Conservation (phyloP, 164 flowering plant genomes). For the Hamamelis virginiana region DNA sequence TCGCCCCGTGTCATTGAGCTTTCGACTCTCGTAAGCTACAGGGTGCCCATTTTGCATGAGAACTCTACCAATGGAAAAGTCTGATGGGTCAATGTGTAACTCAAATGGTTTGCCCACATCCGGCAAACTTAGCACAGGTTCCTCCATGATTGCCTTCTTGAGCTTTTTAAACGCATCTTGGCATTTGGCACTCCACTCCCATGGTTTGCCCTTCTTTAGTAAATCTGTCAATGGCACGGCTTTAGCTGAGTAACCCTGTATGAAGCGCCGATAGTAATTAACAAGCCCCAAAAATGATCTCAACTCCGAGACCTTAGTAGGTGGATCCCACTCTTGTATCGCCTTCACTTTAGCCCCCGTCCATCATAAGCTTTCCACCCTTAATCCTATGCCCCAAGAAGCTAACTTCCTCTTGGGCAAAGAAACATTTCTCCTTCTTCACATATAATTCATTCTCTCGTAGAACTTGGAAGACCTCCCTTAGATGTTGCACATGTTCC, state of each 20-base stretch:
- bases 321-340: not conserved
- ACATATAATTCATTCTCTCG: not conserved
- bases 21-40: not conserved
- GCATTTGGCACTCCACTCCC: not conserved
- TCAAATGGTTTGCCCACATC: slow-evolving; percentile 3
- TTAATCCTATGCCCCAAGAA: not conserved
- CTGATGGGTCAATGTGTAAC: slow-evolving; percentile 1
- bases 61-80: slow-evolving; percentile 7
- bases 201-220: slow-evolving; percentile 5
- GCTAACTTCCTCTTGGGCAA: not conserved
- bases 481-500: not conserved
- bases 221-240: slow-evolving; percentile 2
- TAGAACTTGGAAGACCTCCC: too few relatives aligned
- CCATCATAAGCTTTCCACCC: not conserved
- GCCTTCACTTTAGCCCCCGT: not conserved
- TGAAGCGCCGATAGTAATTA: slow-evolving; percentile 9
- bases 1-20: slow-evolving; percentile 1
- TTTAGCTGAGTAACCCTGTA: not conserved
- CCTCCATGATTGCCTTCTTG: not conserved
- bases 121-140: slow-evolving; percentile 1
- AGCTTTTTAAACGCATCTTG: not conserved
- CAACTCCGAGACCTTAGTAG: not conserved
- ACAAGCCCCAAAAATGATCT: slow-evolving; percentile 10
- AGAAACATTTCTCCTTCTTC: slow-evolving; percentile 1
- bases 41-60: slow-evolving; percentile 14